phyloP scores from a whole-genome alignment of 371 early-diverging fungal genomes.

The Mucor piriformis region DNA sequence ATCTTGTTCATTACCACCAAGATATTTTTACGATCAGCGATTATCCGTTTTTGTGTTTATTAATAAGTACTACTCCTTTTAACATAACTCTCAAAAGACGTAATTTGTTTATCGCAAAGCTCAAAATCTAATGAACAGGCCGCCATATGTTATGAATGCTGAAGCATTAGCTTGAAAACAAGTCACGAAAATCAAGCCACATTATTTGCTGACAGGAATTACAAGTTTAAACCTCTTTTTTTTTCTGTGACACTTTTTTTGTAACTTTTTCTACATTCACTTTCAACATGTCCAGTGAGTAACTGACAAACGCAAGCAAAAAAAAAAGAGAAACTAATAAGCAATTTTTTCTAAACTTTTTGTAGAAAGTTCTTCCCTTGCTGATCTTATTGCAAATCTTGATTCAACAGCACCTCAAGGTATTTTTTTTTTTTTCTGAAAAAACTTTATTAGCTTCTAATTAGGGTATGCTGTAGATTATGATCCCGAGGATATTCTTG shows the following conservation, averaged over 20 bases:
- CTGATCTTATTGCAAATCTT: slow-evolving; percentile 72
- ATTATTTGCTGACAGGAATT: neutral
- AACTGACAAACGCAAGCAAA: neutral
- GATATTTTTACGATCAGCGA: too few relatives aligned
- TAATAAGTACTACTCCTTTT: too few relatives aligned
- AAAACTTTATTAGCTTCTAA: neutral
- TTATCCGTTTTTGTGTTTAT: too few relatives aligned
- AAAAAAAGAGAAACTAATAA: too few relatives aligned
- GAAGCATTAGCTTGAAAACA: neutral
- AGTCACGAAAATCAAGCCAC: slow-evolving; percentile 6
- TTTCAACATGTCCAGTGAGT: neutral
- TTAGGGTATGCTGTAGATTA: slow-evolving; percentile 35
- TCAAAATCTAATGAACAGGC: too few relatives aligned
- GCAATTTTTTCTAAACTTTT: neutral
- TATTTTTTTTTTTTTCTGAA: slow-evolving; percentile 24
- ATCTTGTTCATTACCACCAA: too few relatives aligned
- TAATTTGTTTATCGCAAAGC: too few relatives aligned
- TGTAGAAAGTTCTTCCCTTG: slow-evolving; percentile 45
- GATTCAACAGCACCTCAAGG: slow-evolving; percentile 71
- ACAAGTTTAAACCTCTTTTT: neutral
- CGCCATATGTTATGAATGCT: too few relatives aligned
- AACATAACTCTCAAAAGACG: too few relatives aligned
- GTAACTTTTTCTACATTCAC: neutral
- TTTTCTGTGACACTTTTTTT: neutral
- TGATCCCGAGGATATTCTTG: slow-evolving; percentile 68